Base-by-base conservation (phyloP, 176 grass and related monocot genomes). In the Zizania latifolia region DNA sequence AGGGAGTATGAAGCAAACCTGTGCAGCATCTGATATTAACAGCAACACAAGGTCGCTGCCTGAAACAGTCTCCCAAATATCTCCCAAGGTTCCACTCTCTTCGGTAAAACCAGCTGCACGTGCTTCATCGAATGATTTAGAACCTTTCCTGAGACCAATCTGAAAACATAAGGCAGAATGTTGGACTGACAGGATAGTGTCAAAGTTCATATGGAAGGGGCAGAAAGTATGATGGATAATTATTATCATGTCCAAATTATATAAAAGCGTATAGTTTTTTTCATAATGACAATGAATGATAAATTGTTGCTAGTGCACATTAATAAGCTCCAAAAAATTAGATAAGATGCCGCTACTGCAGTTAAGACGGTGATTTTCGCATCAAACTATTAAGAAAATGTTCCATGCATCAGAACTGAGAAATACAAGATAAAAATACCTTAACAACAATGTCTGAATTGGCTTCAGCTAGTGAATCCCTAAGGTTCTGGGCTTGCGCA, bases 381-480 rank as follows among this genome's bases (percentile, higher is more conserved):
- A 11, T 9, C 0, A 6, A 53, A 53, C 7, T 22, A 10, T 21
- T 53, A 2, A 38, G 39, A 62, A 8, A 56, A 10, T 15, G 6
- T 24, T 11, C n/a, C n/a, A 33, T 44, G 32, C 22, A 43, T 10
- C 8, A 65, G 36, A 30, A 23, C 41, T 67, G 59, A 43, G 8
- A 15, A 11, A 13, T 55, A 29, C 27, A 14, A 27, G 22, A 82
- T 24, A 41, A 68, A 5, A 62, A 34, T 35, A 97, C 94, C 94
- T 97, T 97, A 0, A 97, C 90, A 48, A 92, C 88, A 83, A 97
- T 97, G 68, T 97, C 75, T 9, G 94, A 97, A 34, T 94, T 93
- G 3, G 84, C 88, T 31, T 81, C 94, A 16, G 60, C 74, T 43
- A 97, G 75, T 26, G 94, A 93, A 58, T 97, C 94, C 51, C 94